Conservation (phyloP, 139 green algal species). For the Diplosphaera chodatii region DNA sequence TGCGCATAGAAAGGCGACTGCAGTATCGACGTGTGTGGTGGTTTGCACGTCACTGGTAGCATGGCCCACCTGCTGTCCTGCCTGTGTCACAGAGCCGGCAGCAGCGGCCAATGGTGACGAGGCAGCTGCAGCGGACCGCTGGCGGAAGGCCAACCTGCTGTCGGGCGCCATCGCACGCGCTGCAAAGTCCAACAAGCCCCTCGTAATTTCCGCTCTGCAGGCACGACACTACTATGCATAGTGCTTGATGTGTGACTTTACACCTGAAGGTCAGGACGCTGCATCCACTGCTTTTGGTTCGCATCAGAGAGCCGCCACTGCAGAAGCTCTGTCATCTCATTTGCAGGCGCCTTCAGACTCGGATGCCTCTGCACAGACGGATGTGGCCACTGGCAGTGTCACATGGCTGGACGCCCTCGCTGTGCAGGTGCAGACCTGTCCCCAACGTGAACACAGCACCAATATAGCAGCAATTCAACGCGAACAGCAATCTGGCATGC, state of each 20-base stretch:
- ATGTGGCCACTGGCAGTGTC: not conserved
- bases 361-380: not conserved
- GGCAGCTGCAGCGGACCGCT: not conserved
- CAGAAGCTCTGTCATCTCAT: no score
- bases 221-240: no score
- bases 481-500: no score
- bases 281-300: no score
- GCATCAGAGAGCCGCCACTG: no score
- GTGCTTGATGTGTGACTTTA: no score
- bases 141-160: slow-evolving; percentile 21
- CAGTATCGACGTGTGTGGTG: no score
- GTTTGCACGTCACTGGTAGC: no score
- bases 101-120: not conserved
- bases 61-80: no score
- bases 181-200: slow-evolving; percentile 17
- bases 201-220: slow-evolving; percentile 27
- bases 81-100: not conserved
- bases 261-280: no score
- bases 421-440: slow-evolving; percentile 8
- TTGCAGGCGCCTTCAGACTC: not conserved
- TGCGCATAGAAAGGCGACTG: no score
- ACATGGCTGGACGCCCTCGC: slow-evolving; percentile 11
- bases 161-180: slow-evolving; percentile 36
- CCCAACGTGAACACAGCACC: not conserved
- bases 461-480: no score